Base-by-base conservation (phyloP, 305 asterid genomes). In the Fraxinus floribunda region DNA sequence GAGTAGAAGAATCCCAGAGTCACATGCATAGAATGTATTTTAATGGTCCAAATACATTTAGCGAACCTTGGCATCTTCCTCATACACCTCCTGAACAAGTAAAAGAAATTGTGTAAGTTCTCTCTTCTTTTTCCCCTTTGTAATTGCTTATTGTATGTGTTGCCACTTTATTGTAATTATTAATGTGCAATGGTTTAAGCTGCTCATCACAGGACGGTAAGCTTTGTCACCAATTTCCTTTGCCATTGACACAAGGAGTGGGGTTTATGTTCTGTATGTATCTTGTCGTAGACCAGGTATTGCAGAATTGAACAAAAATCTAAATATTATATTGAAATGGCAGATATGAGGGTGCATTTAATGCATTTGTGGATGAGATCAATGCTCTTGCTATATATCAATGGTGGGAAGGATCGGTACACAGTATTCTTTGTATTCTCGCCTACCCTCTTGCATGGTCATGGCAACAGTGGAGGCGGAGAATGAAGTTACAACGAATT, bases 371-470 rank as follows among this genome's bases (percentile, higher is more conserved):
- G 83, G 99, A 95, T 82, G 99, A 97, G 88, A 90, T 95, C 78
- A 95, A 97, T 86, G 91, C 93, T 78, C 93, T 97, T 85, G 97
- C 98, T 52, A 86, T 96, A 75, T 97, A 93, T 88, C 97, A 97
- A 83, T 97, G 99, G 99, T 97, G 99, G 99, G 99, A 97, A 87
- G 98, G 98, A 81, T 90, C 99, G 77, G 90, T 95, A 75, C 91
- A 95, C 81, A 92, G 91, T 88, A 90, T 97, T 85, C 90, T 95
- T 41, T 97, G 97, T 83, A 72, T 97, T 85, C 86, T 92, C 82
- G 97, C 93, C 77, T 97, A 92, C 90, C 97, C 98, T 84, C 93
- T 97, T 87, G 97, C 98, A 77, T 95, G 98, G 98, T 97, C 98
- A 60, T 97, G 99, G 99, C 93, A 91, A 86, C 98, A 97, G 84